A percentile compares a stretch with the other conserved stretches of the same genome.
phyloP scores from a whole-genome alignment of 1,284 basidiomycete genomes.

The Abortiporus biennis region DNA sequence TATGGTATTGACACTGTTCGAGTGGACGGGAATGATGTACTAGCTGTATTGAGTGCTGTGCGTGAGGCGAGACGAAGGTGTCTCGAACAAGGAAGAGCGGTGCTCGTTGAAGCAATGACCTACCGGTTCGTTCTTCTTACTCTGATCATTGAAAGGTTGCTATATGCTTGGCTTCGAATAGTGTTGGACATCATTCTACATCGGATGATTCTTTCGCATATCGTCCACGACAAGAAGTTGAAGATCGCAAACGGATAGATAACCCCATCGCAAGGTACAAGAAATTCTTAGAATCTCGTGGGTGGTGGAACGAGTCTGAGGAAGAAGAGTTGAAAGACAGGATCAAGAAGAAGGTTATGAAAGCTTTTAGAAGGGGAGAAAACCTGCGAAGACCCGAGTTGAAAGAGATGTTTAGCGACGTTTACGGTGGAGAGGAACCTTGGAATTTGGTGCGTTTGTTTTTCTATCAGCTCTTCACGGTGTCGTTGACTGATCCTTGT shows the following conservation, averaged over 20 bases:
- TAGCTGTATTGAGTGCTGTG: conserved; percentile 83
- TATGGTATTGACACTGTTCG: conserved; percentile 89
- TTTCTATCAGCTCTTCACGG: conserved; percentile 1
- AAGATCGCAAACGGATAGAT: conserved; percentile 81
- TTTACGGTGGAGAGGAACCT: conserved; percentile 81
- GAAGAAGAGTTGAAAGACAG: conserved; percentile 70
- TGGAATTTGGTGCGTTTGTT: conserved; percentile 71
- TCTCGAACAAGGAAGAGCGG: conserved; percentile 74
- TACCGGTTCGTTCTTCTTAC: conserved; percentile 52
- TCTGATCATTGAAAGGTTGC: neutral
- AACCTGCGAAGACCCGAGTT: conserved; percentile 64
- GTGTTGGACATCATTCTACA: conserved; percentile 92
- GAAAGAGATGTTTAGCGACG: conserved; percentile 80
- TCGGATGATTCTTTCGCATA: conserved; percentile 94
- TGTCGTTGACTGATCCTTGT: conserved; percentile 5
- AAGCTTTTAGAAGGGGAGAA: conserved; percentile 77
- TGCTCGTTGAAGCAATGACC: conserved; percentile 90
- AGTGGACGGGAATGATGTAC: conserved; percentile 91
- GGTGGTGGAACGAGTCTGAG: conserved; percentile 82
- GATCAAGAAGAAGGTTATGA: conserved; percentile 71
- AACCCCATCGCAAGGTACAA: conserved; percentile 87
- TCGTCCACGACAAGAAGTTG: conserved; percentile 78
- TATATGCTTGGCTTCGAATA: conserved; percentile 18
- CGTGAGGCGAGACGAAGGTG: conserved; percentile 75
- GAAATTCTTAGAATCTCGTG: conserved; percentile 71